Evolutionary conservation across 495 filamentous ascomycete species (phyloP), one percentile per base, ranked within the genome.

Genomic region (Daldinia decipiens): DNA sequence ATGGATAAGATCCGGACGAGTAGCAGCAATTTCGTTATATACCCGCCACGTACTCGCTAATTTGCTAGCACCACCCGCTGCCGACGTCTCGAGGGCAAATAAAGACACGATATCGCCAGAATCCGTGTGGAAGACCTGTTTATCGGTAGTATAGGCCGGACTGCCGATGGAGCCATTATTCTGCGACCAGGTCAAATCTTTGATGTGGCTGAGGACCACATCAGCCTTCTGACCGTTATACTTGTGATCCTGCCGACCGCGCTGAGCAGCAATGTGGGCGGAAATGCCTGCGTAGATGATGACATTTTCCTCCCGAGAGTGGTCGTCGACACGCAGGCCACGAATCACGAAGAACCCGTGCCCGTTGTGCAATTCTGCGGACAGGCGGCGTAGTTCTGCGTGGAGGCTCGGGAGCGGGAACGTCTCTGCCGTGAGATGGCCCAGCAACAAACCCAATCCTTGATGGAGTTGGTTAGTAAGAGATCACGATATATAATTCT

Each of bases 101-200:
- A 91, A 78, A 6, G 86, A 85, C 26, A 91, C 73, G 3, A 90
- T 85, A 69, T 91, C 90, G 12, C 74, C 27, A 0, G 84, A 82
- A 71, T 92, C 90, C 0, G 88, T 91, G 65, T 92, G 90, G 71
- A 91, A 91, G 15, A 87, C 86, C 74, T 87, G 85, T 69, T 84
- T 85, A 45, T 84, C 85, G 21, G 81, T 78, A 0, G 84, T 88
- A 65, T 87, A 87, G 0, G 86, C 84, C 3, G 87, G 86, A 1
- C 83, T 85, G 0, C 85, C 82, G 53, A 88, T 86, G 6, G 68
- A 74, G 24, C 67, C 77, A 1, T 74, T 76, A 24, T 82, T 80
- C 11, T 78, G 64, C 1, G 75, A 77, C 21, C 71, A 71, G n/a
- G 78, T 84, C 26, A 89, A 77, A 47, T 89, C 87, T 74, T 87